phyloP scores from a whole-genome alignment of 2,329 filamentous ascomycete species.

The Pseudocercospora fijiensis region DNA sequence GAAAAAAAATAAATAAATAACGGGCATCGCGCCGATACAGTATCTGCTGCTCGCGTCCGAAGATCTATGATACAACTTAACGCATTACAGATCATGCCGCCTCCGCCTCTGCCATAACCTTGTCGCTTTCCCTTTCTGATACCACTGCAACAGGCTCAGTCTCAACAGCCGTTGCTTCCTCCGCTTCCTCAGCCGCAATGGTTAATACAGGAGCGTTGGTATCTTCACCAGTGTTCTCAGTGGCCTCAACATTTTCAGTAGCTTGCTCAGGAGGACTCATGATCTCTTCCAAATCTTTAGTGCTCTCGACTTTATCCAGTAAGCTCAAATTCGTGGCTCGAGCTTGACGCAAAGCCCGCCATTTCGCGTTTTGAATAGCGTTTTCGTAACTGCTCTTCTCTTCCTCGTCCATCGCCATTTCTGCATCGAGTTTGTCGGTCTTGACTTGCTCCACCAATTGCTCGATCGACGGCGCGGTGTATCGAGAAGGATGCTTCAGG shows the following conservation, averaged over 20 bases:
- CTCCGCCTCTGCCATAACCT: slow-evolving; percentile 15
- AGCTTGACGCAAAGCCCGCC: slow-evolving; percentile 82
- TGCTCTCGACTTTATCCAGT: slow-evolving; percentile 86
- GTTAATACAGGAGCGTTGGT: slow-evolving; percentile 4
- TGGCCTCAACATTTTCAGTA: slow-evolving; percentile 14
- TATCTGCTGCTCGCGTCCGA: not conserved
- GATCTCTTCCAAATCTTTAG: slow-evolving; percentile 61
- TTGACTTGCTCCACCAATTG: slow-evolving; percentile 72
- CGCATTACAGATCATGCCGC: slow-evolving; percentile 8
- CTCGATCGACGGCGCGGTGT: slow-evolving; percentile 66
- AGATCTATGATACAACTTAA: slow-evolving; percentile 4
- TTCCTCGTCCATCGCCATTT: slow-evolving; percentile 68
- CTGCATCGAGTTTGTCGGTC: slow-evolving; percentile 79
- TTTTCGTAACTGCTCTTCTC: slow-evolving; percentile 62
- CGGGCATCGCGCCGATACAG: slow-evolving; percentile 3
- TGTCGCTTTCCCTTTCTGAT: slow-evolving; percentile 12
- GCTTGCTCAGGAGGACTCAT: slow-evolving; percentile 14
- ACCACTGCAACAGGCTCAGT: slow-evolving; percentile 4
- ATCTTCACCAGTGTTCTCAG: slow-evolving; percentile 23
- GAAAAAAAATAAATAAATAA: not conserved
- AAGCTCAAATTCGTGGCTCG: slow-evolving; percentile 69
- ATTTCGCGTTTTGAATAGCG: slow-evolving; percentile 82
- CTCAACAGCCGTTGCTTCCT: slow-evolving; percentile 11
- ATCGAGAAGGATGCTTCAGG: slow-evolving; percentile 64
- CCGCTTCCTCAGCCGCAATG: slow-evolving; percentile 12